Evolutionary conservation across 2,329 filamentous ascomycete genomes (phyloP).

Genomic region (Colletotrichum sp.): DNA sequence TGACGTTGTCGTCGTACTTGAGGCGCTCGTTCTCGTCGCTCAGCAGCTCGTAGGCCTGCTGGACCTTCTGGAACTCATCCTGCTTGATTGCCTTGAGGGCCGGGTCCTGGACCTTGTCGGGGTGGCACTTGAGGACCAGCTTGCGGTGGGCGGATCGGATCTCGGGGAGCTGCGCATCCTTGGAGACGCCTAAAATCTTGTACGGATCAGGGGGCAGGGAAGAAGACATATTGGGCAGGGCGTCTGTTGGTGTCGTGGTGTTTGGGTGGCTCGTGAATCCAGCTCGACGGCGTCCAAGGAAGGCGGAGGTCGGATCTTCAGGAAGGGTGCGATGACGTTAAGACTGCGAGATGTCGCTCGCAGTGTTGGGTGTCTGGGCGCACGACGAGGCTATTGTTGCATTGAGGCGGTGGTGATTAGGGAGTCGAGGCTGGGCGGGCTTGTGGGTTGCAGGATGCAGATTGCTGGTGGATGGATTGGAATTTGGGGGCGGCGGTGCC

Average conservation of each 20-base stretch:
- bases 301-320: neutral
- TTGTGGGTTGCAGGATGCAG: neutral
- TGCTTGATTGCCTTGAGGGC: slow-evolving; percentile 78
- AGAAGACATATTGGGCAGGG: slow-evolving; percentile 48
- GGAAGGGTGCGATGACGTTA: neutral
- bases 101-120: slow-evolving; percentile 87
- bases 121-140: slow-evolving; percentile 86
- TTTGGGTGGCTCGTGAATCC: slow-evolving; percentile 18
- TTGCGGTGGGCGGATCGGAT: slow-evolving; percentile 86
- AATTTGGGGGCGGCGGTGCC: slow-evolving; percentile 9
- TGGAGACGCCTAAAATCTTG: slow-evolving; percentile 74
- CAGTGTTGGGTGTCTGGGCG: slow-evolving; percentile 5
- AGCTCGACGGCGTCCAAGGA: slow-evolving; percentile 6
- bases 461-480: neutral
- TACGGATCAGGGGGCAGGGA: slow-evolving; percentile 75
- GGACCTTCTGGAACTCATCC: slow-evolving; percentile 89
- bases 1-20: slow-evolving; percentile 80
- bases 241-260: neutral
- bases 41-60: slow-evolving; percentile 91
- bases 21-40: slow-evolving; percentile 75
- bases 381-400: slow-evolving; percentile 19
- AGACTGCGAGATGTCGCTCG: slow-evolving; percentile 10
- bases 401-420: slow-evolving; percentile 20
- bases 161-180: slow-evolving; percentile 70
- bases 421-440: neutral